Evolutionary conservation across 1,284 basidiomycete genomes (phyloP).

Genomic region (Moesziomyces sp.): DNA sequence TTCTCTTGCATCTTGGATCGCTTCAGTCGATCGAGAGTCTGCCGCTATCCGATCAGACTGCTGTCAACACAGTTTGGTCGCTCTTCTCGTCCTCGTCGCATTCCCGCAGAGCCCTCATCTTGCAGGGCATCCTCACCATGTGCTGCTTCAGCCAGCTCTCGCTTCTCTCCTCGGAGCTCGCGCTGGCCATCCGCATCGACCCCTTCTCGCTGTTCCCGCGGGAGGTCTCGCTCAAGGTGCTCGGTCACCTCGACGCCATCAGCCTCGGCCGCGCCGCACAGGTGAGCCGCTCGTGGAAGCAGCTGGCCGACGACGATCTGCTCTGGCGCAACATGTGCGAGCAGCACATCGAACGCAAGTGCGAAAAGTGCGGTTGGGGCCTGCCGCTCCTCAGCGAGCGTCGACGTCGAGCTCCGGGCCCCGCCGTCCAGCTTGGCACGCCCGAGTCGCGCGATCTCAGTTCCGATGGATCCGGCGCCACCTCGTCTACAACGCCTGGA

Average conservation of each 20-base stretch:
- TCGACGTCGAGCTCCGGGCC: slow-evolving; percentile 70
- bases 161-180: slow-evolving; percentile 89
- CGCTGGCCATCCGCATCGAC: slow-evolving; percentile 87
- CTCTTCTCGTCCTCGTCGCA: slow-evolving; percentile 95
- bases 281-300: slow-evolving; percentile 86
- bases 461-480: slow-evolving; percentile 51
- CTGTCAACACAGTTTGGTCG: slow-evolving; percentile 93
- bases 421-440: slow-evolving; percentile 47
- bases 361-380: slow-evolving; percentile 97
- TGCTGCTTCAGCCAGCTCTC: slow-evolving; percentile 99
- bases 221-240: slow-evolving; percentile 88
- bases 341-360: slow-evolving; percentile 98
- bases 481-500: slow-evolving; percentile 38
- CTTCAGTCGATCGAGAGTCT: slow-evolving; percentile 88
- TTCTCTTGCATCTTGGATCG: slow-evolving; percentile 4
- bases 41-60: slow-evolving; percentile 86
- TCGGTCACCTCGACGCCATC: slow-evolving; percentile 92
- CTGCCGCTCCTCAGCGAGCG: slow-evolving; percentile 85
- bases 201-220: slow-evolving; percentile 91
- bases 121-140: slow-evolving; percentile 98
- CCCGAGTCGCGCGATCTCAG: slow-evolving; percentile 53
- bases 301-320: slow-evolving; percentile 92
- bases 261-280: slow-evolving; percentile 95
- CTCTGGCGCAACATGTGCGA: slow-evolving; percentile 97
- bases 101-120: slow-evolving; percentile 87